Evolutionary conservation across 2,329 filamentous ascomycete species (phyloP).

Genomic region (Colletotrichum kahawae): DNA sequence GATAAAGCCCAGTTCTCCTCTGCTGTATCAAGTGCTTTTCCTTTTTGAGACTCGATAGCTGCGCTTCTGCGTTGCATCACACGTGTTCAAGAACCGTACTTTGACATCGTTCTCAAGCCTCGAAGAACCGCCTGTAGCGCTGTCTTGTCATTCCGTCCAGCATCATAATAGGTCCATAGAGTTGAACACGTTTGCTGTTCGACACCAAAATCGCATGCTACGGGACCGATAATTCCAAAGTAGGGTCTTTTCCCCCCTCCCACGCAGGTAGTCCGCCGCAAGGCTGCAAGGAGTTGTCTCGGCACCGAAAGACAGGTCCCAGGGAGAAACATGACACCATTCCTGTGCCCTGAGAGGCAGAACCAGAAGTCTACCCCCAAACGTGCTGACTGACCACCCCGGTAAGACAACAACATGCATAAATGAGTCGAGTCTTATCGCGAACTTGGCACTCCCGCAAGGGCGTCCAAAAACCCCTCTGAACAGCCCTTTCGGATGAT

Average conservation of each 20-base stretch:
- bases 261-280: background rate
- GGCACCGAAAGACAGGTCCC: background rate
- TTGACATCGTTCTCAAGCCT: background rate
- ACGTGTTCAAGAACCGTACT: background rate
- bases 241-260: background rate
- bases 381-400: background rate
- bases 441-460: background rate
- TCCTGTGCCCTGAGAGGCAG: background rate
- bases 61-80: background rate
- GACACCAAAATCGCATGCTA: background rate
- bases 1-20: background rate
- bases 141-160: background rate
- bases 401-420: background rate
- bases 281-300: background rate
- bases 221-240: background rate
- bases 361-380: background rate
- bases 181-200: background rate
- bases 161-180: background rate
- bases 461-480: background rate
- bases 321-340: background rate
- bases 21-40: background rate
- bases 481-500: background rate
- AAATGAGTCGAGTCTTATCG: background rate
- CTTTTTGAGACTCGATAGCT: fast-evolving
- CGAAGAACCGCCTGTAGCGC: background rate